A percentile compares a stretch with the other conserved stretches of the same genome.
Conservation (phyloP, 768 basidiomycete genomes). For the Macrolepiota albuminosa region DNA sequence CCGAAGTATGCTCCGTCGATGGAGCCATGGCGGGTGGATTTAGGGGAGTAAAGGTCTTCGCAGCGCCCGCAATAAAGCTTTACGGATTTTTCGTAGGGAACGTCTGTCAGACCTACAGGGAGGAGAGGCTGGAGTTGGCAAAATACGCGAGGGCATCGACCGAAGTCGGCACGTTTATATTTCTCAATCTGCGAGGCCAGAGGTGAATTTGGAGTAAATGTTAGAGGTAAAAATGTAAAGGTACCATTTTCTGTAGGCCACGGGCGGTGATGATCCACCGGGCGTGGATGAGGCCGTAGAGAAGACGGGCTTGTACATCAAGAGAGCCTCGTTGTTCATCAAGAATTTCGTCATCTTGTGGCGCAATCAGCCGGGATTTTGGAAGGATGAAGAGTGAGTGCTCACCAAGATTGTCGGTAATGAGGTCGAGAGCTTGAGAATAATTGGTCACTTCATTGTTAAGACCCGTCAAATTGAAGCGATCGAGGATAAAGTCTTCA, state of each 20-base stretch:
- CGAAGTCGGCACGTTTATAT: conserved; percentile 97
- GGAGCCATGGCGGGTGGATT: conserved; percentile 92
- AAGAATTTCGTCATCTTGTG: conserved; percentile 85
- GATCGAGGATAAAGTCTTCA: conserved; percentile 97
- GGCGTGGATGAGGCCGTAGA: conserved; percentile 96
- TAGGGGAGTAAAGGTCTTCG: conserved; percentile 98
- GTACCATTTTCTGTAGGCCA: conserved; percentile 92
- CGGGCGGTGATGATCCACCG: conserved; percentile 95
- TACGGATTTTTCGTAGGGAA: conserved; percentile 98
- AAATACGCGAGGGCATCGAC: conserved; percentile 95
- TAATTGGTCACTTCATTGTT: conserved; percentile 97
- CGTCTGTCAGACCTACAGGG: conserved; percentile 93
- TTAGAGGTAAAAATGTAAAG: neutral
- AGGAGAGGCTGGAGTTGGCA: conserved; percentile 94
- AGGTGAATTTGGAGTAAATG: neutral
- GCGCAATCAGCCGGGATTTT: neutral
- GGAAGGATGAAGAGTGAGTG: neutral
- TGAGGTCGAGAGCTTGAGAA: conserved; percentile 87
- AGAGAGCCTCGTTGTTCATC: conserved; percentile 90
- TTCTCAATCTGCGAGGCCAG: conserved; percentile 69
- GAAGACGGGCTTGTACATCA: conserved; percentile 87
- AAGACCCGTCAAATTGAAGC: conserved; percentile 96
- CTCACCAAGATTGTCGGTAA: conserved; percentile 92
- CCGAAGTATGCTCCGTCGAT: conserved; percentile 99
- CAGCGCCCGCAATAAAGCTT: conserved; percentile 98